These are phyloP conservation scores for Leccinum longicurvipes DNA, from an alignment of 768 basidiomycete species.

Conservation along the genomic window DNA sequence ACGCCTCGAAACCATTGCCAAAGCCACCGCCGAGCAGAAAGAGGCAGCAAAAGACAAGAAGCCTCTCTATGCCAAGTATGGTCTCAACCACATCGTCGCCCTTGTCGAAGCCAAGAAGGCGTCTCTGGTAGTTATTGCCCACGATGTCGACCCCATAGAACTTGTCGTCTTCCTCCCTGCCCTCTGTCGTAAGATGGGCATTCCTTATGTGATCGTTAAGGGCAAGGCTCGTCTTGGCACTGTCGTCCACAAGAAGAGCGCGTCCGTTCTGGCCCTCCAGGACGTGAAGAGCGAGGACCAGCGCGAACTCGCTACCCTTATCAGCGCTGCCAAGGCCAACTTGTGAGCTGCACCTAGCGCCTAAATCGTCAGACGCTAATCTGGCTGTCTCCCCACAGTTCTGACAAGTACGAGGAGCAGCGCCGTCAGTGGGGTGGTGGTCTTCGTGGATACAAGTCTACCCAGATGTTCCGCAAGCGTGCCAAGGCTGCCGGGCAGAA, in stretches of 20 bases:
- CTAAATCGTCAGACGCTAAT: neutral
- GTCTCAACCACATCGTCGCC: constrained; percentile 94
- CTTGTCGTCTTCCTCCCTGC: constrained; percentile 98
- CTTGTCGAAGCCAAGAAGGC: constrained; percentile 98
- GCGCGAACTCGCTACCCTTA: constrained; percentile 87
- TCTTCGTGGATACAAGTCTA: constrained; percentile 90
- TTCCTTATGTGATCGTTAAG: constrained; percentile 98
- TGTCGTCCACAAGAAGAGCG: constrained; percentile 98
- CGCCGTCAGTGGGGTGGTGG: constrained; percentile 96
- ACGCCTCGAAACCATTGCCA: constrained; percentile 76
- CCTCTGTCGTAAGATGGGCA: constrained; percentile 99
- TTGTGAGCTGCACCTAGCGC: constrained; percentile 57
- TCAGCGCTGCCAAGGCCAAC: constrained; percentile 95
- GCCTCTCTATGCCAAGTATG: constrained; percentile 93
- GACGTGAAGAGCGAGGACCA: constrained; percentile 95
- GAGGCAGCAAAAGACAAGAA: constrained; percentile 82
- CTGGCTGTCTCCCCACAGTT: constrained; percentile 38
- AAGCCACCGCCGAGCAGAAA: constrained; percentile 79
- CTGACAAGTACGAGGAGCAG: constrained; percentile 91
- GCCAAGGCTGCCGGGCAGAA: constrained; percentile 86
- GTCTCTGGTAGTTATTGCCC: constrained; percentile 89
- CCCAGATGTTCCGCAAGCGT: constrained; percentile 89
- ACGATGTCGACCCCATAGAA: constrained; percentile 99
- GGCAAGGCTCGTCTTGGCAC: constrained; percentile 97
- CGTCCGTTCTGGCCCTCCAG: constrained; percentile 85